Conservation (phyloP, 148 eudicot genomes). For the Rhododendron henanense region DNA sequence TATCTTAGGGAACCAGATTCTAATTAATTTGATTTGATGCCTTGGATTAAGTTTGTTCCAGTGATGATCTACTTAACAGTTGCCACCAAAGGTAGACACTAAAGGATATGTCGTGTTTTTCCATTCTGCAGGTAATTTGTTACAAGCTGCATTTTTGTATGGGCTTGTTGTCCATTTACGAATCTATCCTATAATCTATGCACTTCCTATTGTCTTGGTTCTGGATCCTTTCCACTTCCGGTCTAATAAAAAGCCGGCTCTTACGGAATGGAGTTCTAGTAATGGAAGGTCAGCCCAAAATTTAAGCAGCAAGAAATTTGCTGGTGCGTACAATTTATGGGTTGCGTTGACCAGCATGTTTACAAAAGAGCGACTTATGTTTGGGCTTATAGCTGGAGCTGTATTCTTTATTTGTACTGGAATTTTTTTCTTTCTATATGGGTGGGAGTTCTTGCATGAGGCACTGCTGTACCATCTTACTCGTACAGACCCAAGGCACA, state of each 20-base stretch:
- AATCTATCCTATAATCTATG: constrained; percentile 90
- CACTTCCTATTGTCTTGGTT: constrained; percentile 66
- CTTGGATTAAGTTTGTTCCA: neutral
- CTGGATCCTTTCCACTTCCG: constrained; percentile 60
- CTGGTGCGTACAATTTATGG: constrained; percentile 19
- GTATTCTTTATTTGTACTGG: constrained; percentile 70
- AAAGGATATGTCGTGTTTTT: neutral
- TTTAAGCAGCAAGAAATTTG: constrained; percentile 15
- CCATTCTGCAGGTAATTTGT: constrained; percentile 41
- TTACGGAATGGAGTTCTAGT: constrained; percentile 52
- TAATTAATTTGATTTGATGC: neutral
- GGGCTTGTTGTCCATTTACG: constrained; percentile 93
- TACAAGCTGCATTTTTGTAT: constrained; percentile 88
- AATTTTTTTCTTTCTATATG: constrained; percentile 67
- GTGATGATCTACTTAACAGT: neutral
- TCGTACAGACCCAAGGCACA: constrained; percentile 91
- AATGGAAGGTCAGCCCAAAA: constrained; percentile 20
- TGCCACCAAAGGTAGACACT: neutral
- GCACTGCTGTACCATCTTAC: constrained; percentile 92
- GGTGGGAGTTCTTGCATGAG: constrained; percentile 88
- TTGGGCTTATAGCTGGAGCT: constrained; percentile 68
- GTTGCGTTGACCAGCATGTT: constrained; percentile 40
- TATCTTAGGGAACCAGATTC: constrained; percentile 1
- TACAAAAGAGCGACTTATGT: constrained; percentile 52
- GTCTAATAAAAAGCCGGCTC: constrained; percentile 53